Evolutionary conservation across 805 yeast species (phyloP), one percentile per base, ranked within the genome.

Genomic region (Candida maltosa): DNA sequence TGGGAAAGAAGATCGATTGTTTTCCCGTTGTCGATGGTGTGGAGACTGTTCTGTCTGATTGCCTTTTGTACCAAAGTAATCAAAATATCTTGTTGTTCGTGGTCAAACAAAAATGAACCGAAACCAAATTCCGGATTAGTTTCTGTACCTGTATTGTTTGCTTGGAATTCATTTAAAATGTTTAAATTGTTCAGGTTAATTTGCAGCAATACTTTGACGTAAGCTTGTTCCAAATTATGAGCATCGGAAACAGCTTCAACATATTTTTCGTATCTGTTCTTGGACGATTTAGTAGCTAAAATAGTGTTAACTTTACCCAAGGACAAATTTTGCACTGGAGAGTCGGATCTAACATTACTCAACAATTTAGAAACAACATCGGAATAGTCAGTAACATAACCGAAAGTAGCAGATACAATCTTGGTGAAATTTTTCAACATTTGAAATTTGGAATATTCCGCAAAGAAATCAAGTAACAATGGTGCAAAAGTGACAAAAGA

Each of bases 121-220:
- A 75, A 86, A 6, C 96, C 96, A 52, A 67, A 89, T 60, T 88
- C 97, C 16, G 97, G 97, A 34, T 78, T 75, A 14, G 78, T 52
- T 22, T 62, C 59, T 10, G 40, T 34, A 4, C 76, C 75, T 34
- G 66, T 62, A 29, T 69, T 63, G 23, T 63, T 60, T 16, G 73
- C 66, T 12, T 70, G 48, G 45, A 60, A 75, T 36, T 80, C 79
- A 58, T 87, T 83, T 54, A 84, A 66, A 24, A 88, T 60, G 34
- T 73, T 66, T 41, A 85, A 64, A 36, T 75, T 68, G 6, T 69
- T 55, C 14, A 30, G n/a, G 52, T 79, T 81, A 6, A 86, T 69
- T 58, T 88, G 95, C 31, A 73, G 59, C 46, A 89, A 70, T 14
- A 91, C 77, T 54, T 81, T 82, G 45, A 80, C 62, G 62, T 89